Conservation (phyloP, 2,329 filamentous ascomycete species). For the Fusarium cicatricum region DNA sequence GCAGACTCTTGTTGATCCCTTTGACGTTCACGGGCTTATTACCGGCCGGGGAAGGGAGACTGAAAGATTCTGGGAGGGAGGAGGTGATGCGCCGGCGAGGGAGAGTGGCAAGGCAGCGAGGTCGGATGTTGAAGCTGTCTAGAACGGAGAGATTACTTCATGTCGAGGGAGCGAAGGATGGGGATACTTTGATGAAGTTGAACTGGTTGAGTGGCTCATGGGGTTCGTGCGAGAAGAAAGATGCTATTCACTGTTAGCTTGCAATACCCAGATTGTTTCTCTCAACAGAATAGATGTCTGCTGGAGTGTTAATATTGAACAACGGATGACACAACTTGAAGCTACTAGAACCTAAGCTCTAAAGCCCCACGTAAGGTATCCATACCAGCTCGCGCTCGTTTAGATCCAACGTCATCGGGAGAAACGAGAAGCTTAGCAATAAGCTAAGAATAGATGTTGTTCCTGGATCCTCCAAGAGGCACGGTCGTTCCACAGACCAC, state of each 20-base stretch:
- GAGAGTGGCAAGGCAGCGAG: slow-evolving; percentile 2
- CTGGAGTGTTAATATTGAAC: no score
- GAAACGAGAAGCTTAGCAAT: no score
- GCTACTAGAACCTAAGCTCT: no score
- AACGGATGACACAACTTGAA: no score
- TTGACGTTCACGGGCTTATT: slow-evolving; percentile 49
- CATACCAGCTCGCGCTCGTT: no score
- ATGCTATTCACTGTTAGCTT: no score
- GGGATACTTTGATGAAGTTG: neutral
- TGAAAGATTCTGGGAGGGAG: slow-evolving; percentile 49
- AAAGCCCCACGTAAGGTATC: no score
- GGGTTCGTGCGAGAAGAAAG: no score
- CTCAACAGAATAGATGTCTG: no score
- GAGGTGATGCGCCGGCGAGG: neutral
- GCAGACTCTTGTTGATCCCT: slow-evolving; percentile 53
- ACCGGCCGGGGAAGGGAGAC: slow-evolving; percentile 43
- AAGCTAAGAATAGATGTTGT: slow-evolving; percentile 2
- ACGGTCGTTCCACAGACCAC: neutral
- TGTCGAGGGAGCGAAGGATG: neutral
- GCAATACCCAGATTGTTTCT: no score
- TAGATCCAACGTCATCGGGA: no score
- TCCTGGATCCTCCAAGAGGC: neutral
- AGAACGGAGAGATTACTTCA: neutral
- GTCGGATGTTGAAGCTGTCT: slow-evolving; percentile 12
- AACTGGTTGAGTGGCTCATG: neutral